Base-by-base conservation (phyloP, 371 early-diverging fungal genomes). In the Choanephora cucurbitarum region DNA sequence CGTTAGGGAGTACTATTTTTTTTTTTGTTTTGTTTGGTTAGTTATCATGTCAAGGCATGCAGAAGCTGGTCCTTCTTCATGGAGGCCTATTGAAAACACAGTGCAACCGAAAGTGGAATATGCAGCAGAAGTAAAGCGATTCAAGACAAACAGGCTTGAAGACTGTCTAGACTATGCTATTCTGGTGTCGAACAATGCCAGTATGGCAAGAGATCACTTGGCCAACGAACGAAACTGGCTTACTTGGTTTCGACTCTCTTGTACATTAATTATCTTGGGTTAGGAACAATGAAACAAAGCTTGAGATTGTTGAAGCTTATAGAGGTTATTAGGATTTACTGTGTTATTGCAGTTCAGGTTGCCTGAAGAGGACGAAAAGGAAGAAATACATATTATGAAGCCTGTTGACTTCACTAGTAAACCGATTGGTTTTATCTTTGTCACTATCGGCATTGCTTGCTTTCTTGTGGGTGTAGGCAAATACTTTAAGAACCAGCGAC, bases 171-270 rank as follows among this genome's bases (percentile, higher is more conserved):
- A 72, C 44, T 60, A 58, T 21, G 57, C 69, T 18, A 39, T 69
- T 21, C 17, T 66, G 19, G 50, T 69, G 14, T 63, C 64, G 1
- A 70, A 70, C 32, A 58, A 65, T 7, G 56, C 62, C 3, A 65
- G 64, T 39, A 67, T 65, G 59, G 74, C 74, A 31, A 52, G 69
- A 49, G 72, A 70, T 32, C 68, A 74, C 52, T 52, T 75, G 14
- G 73, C 75, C 5, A 71, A 71, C 40, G 79, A 78, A 44, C 60
- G 79, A n/a, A 78, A 75, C 52, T 78, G 66, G 63, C 42, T 78
- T 10, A 73, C 69, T 19, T 69, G 70, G 64, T 63, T 75, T 46
- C 64, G 73, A 32, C 41, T 75, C 1, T 64, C 75, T 2, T 67
- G 71, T 47, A 78, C 75, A 15, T 49, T 78, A 4, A 51, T 69